phyloP scores from a whole-genome alignment of 2,329 filamentous ascomycete species.

The Orbilia quercus region DNA sequence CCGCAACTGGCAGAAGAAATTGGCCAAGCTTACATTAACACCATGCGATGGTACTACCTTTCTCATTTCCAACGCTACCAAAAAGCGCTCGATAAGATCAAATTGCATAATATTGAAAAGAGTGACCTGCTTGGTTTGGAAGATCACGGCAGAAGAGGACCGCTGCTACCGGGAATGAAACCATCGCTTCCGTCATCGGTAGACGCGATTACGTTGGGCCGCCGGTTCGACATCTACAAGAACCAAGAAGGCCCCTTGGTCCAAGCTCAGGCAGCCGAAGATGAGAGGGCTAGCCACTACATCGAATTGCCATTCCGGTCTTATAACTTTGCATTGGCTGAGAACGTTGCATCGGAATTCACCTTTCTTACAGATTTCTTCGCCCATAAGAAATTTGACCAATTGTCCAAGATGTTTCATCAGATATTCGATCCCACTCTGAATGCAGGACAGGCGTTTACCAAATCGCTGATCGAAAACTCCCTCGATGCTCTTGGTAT shows the following conservation, averaged over 20 bases:
- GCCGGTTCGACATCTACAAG: conserved; percentile 83
- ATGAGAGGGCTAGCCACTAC: conserved; percentile 85
- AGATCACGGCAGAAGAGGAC: conserved; percentile 73
- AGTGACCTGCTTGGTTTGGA: conserved; percentile 86
- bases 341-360: conserved; percentile 95
- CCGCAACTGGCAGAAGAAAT: conserved; percentile 88
- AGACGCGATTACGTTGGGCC: conserved; percentile 88
- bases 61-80: conserved; percentile 92
- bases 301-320: conserved; percentile 91
- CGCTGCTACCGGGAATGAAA: conserved; percentile 49
- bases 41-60: conserved; percentile 98
- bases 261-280: conserved; percentile 89
- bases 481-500: conserved; percentile 87
- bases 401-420: conserved; percentile 83
- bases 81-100: conserved; percentile 83
- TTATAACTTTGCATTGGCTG: conserved; percentile 91
- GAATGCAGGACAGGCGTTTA: conserved; percentile 79
- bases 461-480: conserved; percentile 78
- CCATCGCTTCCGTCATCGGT: conserved; percentile 45
- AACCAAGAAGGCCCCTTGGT: conserved; percentile 79
- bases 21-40: conserved; percentile 92
- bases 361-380: conserved; percentile 93
- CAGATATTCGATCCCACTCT: conserved; percentile 93
- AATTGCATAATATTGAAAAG: conserved; percentile 82
- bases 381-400: conserved; percentile 77